These are phyloP conservation scores for Eleusine indica DNA, from an alignment of 176 grass and related monocot genomes.

Conservation along the genomic window DNA sequence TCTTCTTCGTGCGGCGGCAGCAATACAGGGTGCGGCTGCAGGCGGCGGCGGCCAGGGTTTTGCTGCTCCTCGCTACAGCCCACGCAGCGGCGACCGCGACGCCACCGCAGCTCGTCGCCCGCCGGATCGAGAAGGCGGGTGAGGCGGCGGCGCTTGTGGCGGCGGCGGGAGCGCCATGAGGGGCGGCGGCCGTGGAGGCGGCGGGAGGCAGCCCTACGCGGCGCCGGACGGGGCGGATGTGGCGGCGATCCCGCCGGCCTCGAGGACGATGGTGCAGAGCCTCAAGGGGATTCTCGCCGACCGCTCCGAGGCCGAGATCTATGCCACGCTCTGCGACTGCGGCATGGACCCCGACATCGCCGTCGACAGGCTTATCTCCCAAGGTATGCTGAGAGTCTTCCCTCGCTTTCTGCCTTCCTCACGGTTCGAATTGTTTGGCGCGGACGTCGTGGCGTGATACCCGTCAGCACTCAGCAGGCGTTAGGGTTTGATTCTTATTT, in stretches of 20 bases:
- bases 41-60: conserved; percentile 49
- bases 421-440: not conserved
- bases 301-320: conserved; percentile 74
- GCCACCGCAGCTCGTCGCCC: conserved; percentile 25
- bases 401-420: not conserved
- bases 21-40: conserved; percentile 13
- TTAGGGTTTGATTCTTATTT: conserved; percentile 27
- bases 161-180: conserved; percentile 47
- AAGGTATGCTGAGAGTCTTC: conserved; percentile 27
- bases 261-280: conserved; percentile 71
- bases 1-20: conserved; percentile 2
- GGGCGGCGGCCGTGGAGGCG: conserved; percentile 41
- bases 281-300: conserved; percentile 77
- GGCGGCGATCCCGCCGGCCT: conserved; percentile 54
- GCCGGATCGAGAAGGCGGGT: conserved; percentile 42
- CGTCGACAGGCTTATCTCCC: conserved; percentile 72
- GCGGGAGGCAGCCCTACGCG: conserved; percentile 30
- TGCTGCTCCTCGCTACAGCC: conserved; percentile 25
- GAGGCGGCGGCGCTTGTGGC: conserved; percentile 7
- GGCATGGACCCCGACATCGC: conserved; percentile 83
- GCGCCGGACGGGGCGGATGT: conserved; percentile 31
- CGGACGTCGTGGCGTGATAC: not conserved
- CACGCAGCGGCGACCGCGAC: conserved; percentile 35
- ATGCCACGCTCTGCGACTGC: conserved; percentile 69
- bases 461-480: not conserved